phyloP scores from a whole-genome alignment of 441 rosid genomes.

The Gossypium laxum region DNA sequence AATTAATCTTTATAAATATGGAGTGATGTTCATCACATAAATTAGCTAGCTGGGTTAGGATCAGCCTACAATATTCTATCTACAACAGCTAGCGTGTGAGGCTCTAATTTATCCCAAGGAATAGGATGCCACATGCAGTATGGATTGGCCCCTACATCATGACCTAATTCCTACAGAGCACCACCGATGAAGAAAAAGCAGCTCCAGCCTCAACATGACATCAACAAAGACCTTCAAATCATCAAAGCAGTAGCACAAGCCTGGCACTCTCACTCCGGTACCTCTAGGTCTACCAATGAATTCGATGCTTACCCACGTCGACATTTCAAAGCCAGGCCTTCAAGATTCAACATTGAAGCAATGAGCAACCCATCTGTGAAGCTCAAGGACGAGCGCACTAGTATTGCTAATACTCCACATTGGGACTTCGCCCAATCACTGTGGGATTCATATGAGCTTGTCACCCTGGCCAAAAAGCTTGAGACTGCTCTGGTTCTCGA shows the following conservation, averaged over 20 bases:
- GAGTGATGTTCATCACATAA: background rate
- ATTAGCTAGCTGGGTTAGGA: background rate
- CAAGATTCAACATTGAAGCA: constrained; percentile 61
- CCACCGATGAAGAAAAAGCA: background rate
- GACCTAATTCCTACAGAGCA: background rate
- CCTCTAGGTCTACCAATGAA: background rate
- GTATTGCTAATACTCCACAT: background rate
- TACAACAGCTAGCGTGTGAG: background rate
- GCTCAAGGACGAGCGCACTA: constrained; percentile 7
- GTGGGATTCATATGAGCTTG: constrained; percentile 30
- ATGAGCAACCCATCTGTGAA: constrained; percentile 18
- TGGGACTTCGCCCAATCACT: constrained; percentile 68
- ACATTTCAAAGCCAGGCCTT: constrained; percentile 59
- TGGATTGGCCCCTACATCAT: background rate
- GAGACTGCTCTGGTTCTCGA: constrained; percentile 29
- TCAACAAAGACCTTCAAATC: background rate
- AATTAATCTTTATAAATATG: background rate
- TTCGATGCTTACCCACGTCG: constrained; percentile 4
- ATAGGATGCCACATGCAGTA: background rate
- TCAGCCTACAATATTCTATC: background rate
- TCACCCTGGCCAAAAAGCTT: constrained; percentile 20
- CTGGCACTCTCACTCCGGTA: background rate
- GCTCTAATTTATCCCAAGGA: background rate
- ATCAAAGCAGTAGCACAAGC: constrained; percentile 12
- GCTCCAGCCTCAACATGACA: background rate